These are phyloP conservation scores for Karstenula rhodostoma DNA, from an alignment of 2,329 filamentous ascomycete species.

Conservation along the genomic window DNA sequence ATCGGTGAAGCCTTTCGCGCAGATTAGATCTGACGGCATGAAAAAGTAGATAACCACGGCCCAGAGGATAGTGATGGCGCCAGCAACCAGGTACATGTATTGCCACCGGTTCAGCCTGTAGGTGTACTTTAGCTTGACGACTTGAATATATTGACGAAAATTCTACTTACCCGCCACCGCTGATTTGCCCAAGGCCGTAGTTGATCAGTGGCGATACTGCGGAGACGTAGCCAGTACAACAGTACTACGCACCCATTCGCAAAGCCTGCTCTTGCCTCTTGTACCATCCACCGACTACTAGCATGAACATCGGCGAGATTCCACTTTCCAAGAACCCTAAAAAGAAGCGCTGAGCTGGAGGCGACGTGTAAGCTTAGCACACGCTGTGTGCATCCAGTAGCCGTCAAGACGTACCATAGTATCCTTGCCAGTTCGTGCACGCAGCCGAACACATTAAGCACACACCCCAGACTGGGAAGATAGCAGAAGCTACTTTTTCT, in stretches of 20 bases:
- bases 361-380: neutral
- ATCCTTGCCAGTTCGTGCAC: conserved; percentile 59
- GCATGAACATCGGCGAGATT: conserved; percentile 62
- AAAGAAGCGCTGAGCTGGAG: conserved; percentile 57
- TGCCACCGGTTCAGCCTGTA: conserved; percentile 32
- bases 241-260: conserved; percentile 70
- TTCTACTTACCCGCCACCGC: conserved; percentile 15
- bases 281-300: conserved; percentile 65
- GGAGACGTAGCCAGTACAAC: conserved; percentile 57
- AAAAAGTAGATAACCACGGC: conserved; percentile 46
- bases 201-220: conserved; percentile 39
- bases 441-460: conserved; percentile 58
- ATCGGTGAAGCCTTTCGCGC: conserved; percentile 45
- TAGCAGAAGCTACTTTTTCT: conserved; percentile 54
- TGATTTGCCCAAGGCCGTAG: conserved; percentile 43
- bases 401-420: conserved; percentile 42
- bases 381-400: neutral
- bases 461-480: conserved; percentile 57
- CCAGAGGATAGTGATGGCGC: conserved; percentile 37
- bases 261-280: conserved; percentile 67
- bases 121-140: neutral
- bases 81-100: conserved; percentile 45
- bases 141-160: too few species aligned
- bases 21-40: conserved; percentile 54
- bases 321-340: conserved; percentile 64